phyloP scores from a whole-genome alignment of 192 early-diverging fungal genomes.

The Paraglomus brasilianum region DNA sequence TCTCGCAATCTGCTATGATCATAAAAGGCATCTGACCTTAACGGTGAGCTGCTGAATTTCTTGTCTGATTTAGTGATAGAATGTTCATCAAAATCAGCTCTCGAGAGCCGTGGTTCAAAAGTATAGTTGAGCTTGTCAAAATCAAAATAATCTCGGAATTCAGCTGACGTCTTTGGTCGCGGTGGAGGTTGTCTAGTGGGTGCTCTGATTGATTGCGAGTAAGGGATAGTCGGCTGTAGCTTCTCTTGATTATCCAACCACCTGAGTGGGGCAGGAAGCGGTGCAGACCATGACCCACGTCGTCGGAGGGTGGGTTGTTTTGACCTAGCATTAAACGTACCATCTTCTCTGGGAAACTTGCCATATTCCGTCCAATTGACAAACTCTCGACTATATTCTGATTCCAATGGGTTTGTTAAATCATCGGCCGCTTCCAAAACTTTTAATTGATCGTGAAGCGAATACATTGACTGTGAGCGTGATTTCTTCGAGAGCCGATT shows the following conservation, averaged over 20 bases:
- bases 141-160: conserved; percentile 11
- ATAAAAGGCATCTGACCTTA: no score
- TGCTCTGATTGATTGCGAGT: conserved; percentile 14
- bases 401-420: background rate
- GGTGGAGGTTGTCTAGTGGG: background rate
- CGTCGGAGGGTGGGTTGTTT: background rate
- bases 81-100: background rate
- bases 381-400: conserved; percentile 25
- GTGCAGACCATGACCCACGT: conserved; percentile 29
- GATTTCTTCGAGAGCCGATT: conserved; percentile 28
- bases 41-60: background rate
- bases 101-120: no score
- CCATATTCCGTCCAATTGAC: conserved; percentile 29
- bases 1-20: background rate
- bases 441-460: conserved; percentile 26
- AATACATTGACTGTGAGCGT: conserved; percentile 29
- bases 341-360: background rate
- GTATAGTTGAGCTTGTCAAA: no score
- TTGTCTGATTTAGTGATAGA: background rate
- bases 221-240: conserved; percentile 11
- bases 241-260: conserved; percentile 3
- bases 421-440: conserved; percentile 1
- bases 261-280: background rate
- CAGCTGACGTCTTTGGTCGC: conserved; percentile 6
- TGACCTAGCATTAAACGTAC: background rate